Evolutionary conservation across 108 stramenopile species (phyloP), one percentile per base, ranked within the genome.

Genomic region (Cyclotella sp.): DNA sequence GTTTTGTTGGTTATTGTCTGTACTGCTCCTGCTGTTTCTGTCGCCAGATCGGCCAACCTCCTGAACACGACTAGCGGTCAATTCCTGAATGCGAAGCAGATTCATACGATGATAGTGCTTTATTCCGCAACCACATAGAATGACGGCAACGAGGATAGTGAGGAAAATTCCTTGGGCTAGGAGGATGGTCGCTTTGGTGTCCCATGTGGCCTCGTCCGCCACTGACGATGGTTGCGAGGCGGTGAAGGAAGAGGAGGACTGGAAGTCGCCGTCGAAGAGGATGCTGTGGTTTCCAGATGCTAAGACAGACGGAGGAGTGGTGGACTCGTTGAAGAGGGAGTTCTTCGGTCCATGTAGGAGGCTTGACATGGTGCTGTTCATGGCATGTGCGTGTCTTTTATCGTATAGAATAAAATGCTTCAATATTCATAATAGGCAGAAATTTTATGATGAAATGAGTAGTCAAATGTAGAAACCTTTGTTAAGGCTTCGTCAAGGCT

Each of bases 171-270:
- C 55, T 21, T 55, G 55, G 8, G 5, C 7, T 9, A 55, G 24
- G 12, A 55, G 55, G 8, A 55, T 55, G 55, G 55, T 22, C 24
- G 55, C 55, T 26, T 55, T 55, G 22, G 22, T 24, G 22, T 55
- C 55, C 55, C 55, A 55, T 21, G 55, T n/a, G n/a, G 55, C 55
- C 55, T 55, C 55, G 24, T 49, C n/a, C 47, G 47, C n/a, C 9
- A 9, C 9, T n/a, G 47, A 9, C 15, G 3, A 49, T 16, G 47
- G 15, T 49, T 16, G 47, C 47, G 47, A 7, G 47, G 47, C 47
- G n/a, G 3, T 49, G 47, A n/a, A 1, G 47, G 47, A 49, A 9
- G 34, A 34, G 34, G 34, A 34, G 34, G 34, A 34, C 4, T 6
- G 34, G 34, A 34, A 6, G 6, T 34, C 34, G 34, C 2, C 34